Conservation (phyloP, 441 rosid species). For the Jatropha multifida region DNA sequence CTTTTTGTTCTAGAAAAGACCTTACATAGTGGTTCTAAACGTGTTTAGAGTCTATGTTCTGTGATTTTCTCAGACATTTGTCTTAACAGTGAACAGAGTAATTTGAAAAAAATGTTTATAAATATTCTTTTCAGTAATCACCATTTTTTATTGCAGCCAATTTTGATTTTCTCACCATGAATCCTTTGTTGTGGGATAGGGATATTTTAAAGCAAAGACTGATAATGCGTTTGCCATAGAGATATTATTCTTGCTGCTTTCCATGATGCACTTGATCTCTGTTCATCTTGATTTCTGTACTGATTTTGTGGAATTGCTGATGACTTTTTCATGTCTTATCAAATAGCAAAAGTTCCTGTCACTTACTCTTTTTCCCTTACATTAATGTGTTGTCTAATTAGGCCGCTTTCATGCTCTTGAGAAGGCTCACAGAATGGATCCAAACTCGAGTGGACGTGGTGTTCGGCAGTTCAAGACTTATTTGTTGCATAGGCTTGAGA, state of each 20-base stretch:
- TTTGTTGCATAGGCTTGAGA: constrained; percentile 77
- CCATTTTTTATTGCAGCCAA: background rate
- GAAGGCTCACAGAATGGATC: constrained; percentile 81
- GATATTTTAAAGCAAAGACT: background rate
- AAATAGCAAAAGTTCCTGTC: background rate
- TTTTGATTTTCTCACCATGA: background rate
- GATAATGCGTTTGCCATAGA: background rate
- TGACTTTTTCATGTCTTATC: constrained; percentile 7
- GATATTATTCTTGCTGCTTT: background rate
- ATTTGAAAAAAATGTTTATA: background rate
- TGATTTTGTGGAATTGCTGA: constrained; percentile 1
- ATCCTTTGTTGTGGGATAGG: background rate
- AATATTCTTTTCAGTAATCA: background rate
- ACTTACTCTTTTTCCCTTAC: background rate
- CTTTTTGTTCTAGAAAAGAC: background rate
- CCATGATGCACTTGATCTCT: background rate
- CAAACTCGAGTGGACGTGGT: constrained; percentile 75
- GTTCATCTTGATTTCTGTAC: background rate
- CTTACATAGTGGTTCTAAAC: background rate
- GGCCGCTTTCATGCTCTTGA: constrained; percentile 97
- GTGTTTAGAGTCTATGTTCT: background rate
- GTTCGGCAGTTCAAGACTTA: constrained; percentile 97
- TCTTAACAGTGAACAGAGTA: background rate
- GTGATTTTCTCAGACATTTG: background rate
- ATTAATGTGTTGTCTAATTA: constrained; percentile 22